phyloP scores from a whole-genome alignment of 495 filamentous ascomycete species.

The Sabuloglossum arenarium region DNA sequence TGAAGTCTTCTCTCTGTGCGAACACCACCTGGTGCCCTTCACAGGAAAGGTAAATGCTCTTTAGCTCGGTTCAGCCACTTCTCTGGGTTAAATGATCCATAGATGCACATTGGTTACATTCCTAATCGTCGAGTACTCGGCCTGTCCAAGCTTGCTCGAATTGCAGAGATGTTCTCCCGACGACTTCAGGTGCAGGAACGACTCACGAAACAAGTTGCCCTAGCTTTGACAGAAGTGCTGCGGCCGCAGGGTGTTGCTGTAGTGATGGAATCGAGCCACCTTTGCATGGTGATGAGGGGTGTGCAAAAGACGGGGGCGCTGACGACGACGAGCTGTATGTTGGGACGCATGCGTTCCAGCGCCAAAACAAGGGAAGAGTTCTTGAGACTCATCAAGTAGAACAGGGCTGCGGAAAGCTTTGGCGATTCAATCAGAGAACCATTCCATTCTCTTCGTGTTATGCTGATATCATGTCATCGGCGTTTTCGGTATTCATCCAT shows the following conservation, averaged over 20 bases:
- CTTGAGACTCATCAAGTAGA: slow-evolving; percentile 53
- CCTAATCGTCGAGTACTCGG: slow-evolving; percentile 71
- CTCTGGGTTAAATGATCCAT: not conserved
- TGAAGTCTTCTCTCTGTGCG: slow-evolving; percentile 86
- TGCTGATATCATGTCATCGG: not conserved
- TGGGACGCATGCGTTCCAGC: slow-evolving; percentile 79
- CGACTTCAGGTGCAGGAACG: slow-evolving; percentile 89
- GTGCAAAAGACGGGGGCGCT: slow-evolving; percentile 73
- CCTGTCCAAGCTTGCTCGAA: slow-evolving; percentile 82
- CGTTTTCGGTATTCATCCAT: slow-evolving; percentile 2
- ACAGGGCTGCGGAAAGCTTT: not conserved
- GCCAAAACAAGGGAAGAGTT: slow-evolving; percentile 93
- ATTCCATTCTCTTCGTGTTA: not conserved
- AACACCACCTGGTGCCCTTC: slow-evolving; percentile 95
- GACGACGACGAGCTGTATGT: slow-evolving; percentile 89
- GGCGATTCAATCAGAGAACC: not conserved
- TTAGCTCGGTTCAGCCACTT: slow-evolving; percentile 6
- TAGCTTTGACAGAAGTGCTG: slow-evolving; percentile 79
- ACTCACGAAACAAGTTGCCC: slow-evolving; percentile 85
- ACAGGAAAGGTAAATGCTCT: slow-evolving; percentile 52
- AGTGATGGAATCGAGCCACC: slow-evolving; percentile 89
- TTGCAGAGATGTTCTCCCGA: slow-evolving; percentile 93
- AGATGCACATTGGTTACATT: slow-evolving; percentile 99
- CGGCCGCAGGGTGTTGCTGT: slow-evolving; percentile 91
- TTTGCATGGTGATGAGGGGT: slow-evolving; percentile 97